Base-by-base conservation (phyloP, 2,329 filamentous ascomycete genomes). In the Diaporthe helianthi region DNA sequence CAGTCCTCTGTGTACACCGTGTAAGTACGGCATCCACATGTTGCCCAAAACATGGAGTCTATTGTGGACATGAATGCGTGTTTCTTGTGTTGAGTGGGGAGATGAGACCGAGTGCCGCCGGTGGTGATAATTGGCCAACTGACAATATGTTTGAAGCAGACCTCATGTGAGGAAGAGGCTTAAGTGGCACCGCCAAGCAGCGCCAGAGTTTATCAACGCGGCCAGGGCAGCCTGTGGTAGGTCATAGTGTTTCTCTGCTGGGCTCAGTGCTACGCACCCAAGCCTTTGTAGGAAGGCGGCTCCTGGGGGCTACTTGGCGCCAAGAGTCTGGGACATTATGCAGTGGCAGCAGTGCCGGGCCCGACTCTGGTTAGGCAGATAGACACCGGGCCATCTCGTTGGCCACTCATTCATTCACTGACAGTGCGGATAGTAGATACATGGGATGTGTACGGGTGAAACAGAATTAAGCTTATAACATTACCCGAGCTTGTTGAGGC, bases 251-350 rank as follows among this genome's bases (percentile, higher is more conserved):
- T 17, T 47, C 41, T 61, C 41, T 29, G 41, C 26, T 47, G 24
- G 58, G 58, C n/a, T 36, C 26, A 41, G 47, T 61, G 58, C 58
- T 33, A 49, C 58, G 33, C n/a, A 29, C n/a, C 58, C n/a, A 63
- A 29, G 58, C 58, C 58, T 2, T 13, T 63, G 58, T 63, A 19
- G 58, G 58, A 24, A 47, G 58, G 44, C 58, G 29, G 44, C 58
- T 36, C 44, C 29, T 36, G 17, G 29, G 10, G 7, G 31, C 33
- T 1, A 19, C 65, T 67, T 67, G 65, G 65, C 65, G 65, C 65
- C 65, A 41, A 67, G 65, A 31, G 46, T 41, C 60, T 67, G 52
- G 65, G 44, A 47, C 41, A 33, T 63, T 33, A 63, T 63, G 58
- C 58, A 63, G 29, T 63, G 58, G 44, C 58, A 13, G 58, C 58